Evolutionary conservation across 345 rosid species (phyloP), one percentile per base, ranked within the genome.

Genomic region (Tarenaya hassleriana): DNA sequence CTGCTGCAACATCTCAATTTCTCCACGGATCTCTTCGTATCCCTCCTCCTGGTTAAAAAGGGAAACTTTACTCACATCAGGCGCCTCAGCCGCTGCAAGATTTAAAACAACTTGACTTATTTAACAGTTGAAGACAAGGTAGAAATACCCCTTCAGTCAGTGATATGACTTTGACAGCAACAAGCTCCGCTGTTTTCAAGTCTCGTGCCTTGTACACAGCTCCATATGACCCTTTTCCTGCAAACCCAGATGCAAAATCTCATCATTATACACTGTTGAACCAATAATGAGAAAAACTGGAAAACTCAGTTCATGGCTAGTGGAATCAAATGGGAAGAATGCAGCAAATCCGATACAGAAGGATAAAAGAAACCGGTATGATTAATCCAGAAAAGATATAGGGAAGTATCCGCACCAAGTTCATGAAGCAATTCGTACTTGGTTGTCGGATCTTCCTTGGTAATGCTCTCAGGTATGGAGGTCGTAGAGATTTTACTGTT

Each of bases 1-100:
- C 50, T 88, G 98, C 74, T 88, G 98, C 78, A 92, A 60, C 98
- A 92, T 92, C 86, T 92, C 98, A 62, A 92, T 92, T 73, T 92
- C 98, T 29, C 97, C 97, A 7, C 98, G 80, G 33, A 92, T 88
- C 70, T 92, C 98, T 74, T 92, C 98, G 60, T 88, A 92, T 0
- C 96, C 98, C 67, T 88, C 98, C 78, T 92, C 98, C 98, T 91
- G 65, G 7, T 57, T 45, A 55, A 78, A 34, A 67, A 20, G 29
- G 16, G 42, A 13, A 49, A 10, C 31, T 35, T 49, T 8, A 60
- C 42, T 16, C 52, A 60, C 61, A 60, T 7, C 9, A 37, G 47
- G 8, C 41, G 7, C 56, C 40, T 21, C 6, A 13, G 6, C 63
- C 33, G 17, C 50, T n/a, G 10, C 24, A 15, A 44, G 61, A 63